Evolutionary conservation across 768 basidiomycete genomes (phyloP), one percentile per base, ranked within the genome.

Genomic region (Tricholoma terreum): DNA sequence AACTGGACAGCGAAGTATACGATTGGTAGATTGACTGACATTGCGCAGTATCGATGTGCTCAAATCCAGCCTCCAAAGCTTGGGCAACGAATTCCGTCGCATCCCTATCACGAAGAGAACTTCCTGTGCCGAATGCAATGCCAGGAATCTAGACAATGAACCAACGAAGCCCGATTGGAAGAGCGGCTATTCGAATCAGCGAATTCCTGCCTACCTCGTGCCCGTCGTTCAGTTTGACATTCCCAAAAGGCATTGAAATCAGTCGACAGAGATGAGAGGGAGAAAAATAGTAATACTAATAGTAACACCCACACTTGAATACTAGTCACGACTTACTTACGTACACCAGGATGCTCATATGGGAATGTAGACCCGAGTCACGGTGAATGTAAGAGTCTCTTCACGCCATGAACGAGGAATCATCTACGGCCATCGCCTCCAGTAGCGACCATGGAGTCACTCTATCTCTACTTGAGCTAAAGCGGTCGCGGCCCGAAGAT

Each of bases 51-150:
- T 87, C 85, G 10, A 88, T 70, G 67, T 89, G 86, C 3, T 74
- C 75, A 63, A 88, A 87, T 0, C 86, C 86, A 1, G 71, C 64
- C 14, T 86, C 79, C 0, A 89, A 68, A 3, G 87, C 86, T 62
- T 81, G 80, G 45, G 79, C 74, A 35, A 85, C 79, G 57, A 80
- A 80, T 36, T 73, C 72, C 31, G 82, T 78, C 9, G 82, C 80
- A 58, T 86, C 83, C 65, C 69, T 74, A 46, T 68, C 68, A 50
- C 75, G 78, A 50, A 72, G 67, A 15, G 71, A 78, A 30, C 74
- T 76, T 6, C 85, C 85, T 0, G 85, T 81, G 1, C 86, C 86
- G 67, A 80, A 87, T 0, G 84, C 86, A 55, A 89, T 81, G 15
- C 71, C 68, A 11, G 86, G 86, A 45, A 88, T 80, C 83, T 86